Evolutionary conservation across 2,329 filamentous ascomycete genomes (phyloP), one percentile per base, ranked within the genome.

Genomic region (Parascedosporium putredinis): DNA sequence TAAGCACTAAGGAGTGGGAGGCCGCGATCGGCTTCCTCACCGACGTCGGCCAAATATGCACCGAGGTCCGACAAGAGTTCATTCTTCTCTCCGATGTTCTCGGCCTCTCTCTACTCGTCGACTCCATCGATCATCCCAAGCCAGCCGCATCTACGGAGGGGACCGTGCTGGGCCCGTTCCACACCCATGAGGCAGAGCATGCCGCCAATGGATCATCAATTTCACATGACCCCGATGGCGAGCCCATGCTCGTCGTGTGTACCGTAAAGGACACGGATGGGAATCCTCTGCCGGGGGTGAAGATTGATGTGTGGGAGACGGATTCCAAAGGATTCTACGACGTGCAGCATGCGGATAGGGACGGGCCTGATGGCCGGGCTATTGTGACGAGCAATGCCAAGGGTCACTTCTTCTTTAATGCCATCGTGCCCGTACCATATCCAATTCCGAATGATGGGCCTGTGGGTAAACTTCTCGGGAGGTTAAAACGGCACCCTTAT

Each of bases 381-480:
- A 51, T 62, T 2, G 44, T 64, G 31, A 54, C 49, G 1, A 63
- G 58, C 18, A 60, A 62, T 22, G 52, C 49, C 4, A 43, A 59
- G 2, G 62, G 60, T 1, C 40, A 52, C 29, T 93, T 95, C 62
- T 94, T 84, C 82, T 95, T 94, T 70, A 83, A 81, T 59, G 87
- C 83, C 0, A 88, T 95, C 60, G 82, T 83, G 52, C 89, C 89
- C 0, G 88, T 94, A 51, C 81, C 83, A 47, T 95, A 95, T 65
- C 84, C 86, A 0, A 91, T 94, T 58, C 87, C 88, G 1, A 75
- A 87, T 58, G 88, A 95, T 65, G 86, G 86, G 5, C 88, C 89
- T 0, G 88, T 95, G 1, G 89, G 87, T 0, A 78, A 80, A 64
- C 62, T 93, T 56, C 67, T 93, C 57, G 67, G 70, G 61, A 63